Evolutionary conservation across 331 rosid genomes (phyloP).

Genomic region (Telfairia occidentalis): DNA sequence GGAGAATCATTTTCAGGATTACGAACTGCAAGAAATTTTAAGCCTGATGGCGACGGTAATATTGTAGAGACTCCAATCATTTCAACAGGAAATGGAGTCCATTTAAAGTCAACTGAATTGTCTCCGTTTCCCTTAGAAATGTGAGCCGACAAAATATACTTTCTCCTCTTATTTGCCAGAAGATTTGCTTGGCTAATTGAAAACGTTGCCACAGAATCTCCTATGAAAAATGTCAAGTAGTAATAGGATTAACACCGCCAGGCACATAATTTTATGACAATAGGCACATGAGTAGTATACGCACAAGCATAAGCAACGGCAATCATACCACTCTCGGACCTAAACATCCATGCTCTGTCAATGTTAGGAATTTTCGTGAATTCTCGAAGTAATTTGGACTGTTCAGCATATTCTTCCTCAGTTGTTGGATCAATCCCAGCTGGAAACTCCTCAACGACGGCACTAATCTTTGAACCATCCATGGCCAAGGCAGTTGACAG

Average conservation of each 20-base stretch:
- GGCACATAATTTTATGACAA: neutral
- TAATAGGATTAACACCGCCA: neutral
- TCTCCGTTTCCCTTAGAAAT: constrained; percentile 28
- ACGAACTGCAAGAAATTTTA: constrained; percentile 55
- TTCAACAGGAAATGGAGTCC: constrained; percentile 82
- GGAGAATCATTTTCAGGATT: constrained; percentile 64
- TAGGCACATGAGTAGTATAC: neutral
- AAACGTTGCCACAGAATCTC: constrained; percentile 48
- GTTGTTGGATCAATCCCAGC: constrained; percentile 37
- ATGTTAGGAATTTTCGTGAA: constrained; percentile 46
- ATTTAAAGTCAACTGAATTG: constrained; percentile 33
- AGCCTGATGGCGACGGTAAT: constrained; percentile 82
- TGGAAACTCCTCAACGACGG: constrained; percentile 26
- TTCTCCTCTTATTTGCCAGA: constrained; percentile 58
- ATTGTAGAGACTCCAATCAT: constrained; percentile 55
- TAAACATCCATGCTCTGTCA: constrained; percentile 72
- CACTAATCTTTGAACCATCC: constrained; percentile 34
- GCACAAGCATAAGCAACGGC: neutral
- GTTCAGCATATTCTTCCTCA: constrained; percentile 50
- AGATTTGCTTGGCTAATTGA: constrained; percentile 64
- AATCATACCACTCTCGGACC: constrained; percentile 34
- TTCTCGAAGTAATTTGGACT: constrained; percentile 59
- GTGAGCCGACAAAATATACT: constrained; percentile 50
- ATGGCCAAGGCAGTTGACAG: constrained; percentile 28
- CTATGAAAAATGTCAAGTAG: constrained; percentile 15